A percentile compares a stretch with the other conserved stretches of the same genome.
Evolutionary conservation across 768 basidiomycete genomes (phyloP).

Genomic region (Neoboletus brunneissimus): DNA sequence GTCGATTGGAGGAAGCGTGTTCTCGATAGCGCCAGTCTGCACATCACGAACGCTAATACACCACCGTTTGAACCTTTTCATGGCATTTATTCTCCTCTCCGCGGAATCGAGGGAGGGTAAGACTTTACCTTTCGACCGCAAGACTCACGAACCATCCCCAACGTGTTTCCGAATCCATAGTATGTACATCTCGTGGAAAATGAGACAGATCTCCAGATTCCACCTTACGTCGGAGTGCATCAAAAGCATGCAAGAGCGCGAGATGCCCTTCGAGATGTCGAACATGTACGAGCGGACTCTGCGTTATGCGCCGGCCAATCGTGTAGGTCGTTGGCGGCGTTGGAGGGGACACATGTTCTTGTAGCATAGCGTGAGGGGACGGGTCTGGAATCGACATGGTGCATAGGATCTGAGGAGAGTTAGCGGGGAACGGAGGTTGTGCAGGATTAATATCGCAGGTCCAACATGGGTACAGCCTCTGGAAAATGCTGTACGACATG

Average conservation of each 20-base stretch:
- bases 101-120: neutral
- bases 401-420: no score
- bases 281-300: neutral
- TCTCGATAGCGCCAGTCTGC: neutral
- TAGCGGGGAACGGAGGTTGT: no score
- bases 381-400: no score
- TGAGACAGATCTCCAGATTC: neutral
- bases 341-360: no score
- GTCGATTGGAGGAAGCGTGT: constrained; percentile 31
- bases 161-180: constrained; percentile 20
- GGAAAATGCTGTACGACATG: no score
- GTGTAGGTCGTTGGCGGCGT: no score
- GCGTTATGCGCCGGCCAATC: no score
- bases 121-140: constrained; percentile 33
- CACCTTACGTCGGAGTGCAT: neutral
- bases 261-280: neutral
- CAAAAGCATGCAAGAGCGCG: neutral
- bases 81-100: no score
- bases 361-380: no score
- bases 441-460: no score
- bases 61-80: constrained; percentile 35
- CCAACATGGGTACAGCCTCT: no score
- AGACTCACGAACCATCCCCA: constrained; percentile 38
- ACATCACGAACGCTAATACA: constrained; percentile 7
- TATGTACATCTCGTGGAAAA: neutral